Base-by-base conservation (phyloP, 495 filamentous ascomycete species). In the Astrocystis sublimbata region DNA sequence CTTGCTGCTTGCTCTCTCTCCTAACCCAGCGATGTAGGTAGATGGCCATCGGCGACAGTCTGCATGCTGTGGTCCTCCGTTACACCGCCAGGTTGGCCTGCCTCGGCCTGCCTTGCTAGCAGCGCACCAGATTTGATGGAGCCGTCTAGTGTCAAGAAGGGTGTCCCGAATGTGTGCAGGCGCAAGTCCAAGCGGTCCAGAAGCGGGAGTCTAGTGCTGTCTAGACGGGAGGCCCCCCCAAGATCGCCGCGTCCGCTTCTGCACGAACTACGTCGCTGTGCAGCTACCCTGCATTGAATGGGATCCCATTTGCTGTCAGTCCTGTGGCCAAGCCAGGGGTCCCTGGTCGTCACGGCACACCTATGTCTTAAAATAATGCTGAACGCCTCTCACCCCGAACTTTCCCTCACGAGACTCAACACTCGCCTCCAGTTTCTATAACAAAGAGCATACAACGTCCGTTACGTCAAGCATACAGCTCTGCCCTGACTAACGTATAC, bases 211-310 rank as follows among this genome's bases (percentile, higher is more conserved):
- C 17, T 17, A 12, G 12, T n/a, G n/a, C n/a, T n/a, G 9, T 54
- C 33, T 45, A 13, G n/a, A 33, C 35, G 42, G 50, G 49, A 56
- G 58, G 51, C 38, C 60, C 54, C 56, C 51, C 28, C 13, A 31
- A 28, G 45, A 54, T 45, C 58, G 52, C 28, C 19, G 53, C 30
- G 49, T 41, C 19, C 46, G 15, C 51, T 46, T 38, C 62, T 65
- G 69, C 62, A 67, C 52, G 41, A 41, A 56, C 66, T 69, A 69
- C 67, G 67, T 70, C 61, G 67, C 63, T 59, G 67, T 66, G 67
- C 65, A 72, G 69, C 36, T 63, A 36, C 60, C 50, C 30, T 62
- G 42, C 49, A 60, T 65, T 60, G 42, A 43, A n/a, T 30, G 21
- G 31, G 63, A 31, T 58, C 61, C 60, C 58, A 57, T 43, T 45